Evolutionary conservation across 805 yeast species (phyloP), one percentile per base, ranked within the genome.

Genomic region (Metschnikowia lachancei): DNA sequence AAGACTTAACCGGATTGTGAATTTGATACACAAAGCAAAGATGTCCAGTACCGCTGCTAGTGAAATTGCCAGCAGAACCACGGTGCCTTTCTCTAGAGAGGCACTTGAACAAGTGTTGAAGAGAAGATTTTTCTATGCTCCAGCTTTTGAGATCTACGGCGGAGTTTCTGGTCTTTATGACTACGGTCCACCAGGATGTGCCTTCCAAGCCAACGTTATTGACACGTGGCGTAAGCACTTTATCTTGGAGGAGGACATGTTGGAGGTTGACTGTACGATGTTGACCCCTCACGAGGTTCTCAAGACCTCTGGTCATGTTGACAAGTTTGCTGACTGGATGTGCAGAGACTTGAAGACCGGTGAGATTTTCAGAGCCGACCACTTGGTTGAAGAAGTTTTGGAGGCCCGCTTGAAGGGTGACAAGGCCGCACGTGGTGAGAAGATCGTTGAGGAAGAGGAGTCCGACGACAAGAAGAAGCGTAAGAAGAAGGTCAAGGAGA

Each of bases 171-270:
- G 99, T 56, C 77, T 94, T 49, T 94, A 88, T 68, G 99, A 94
- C 68, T 94, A 91, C 65, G 99, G 99, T 74, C 99, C 99, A 53
- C 97, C 99, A 66, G 99, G 99, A 53, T 92, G 98, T 75, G 95
- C 98, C 11, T 81, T 94, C 71, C 98, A 92, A 76, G 96, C 97
- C 61, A 92, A 94, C 68, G 78, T 94, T 52, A 76, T 94, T 52
- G 99, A 95, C 63, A 78, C 81, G 41, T 94, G 99, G 99, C 86
- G 98, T 76, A 92, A 91, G 69, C 99, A 94, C 72, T 94, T 94
- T 67, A 83, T 94, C 52, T 75, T 95, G 57, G 98, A 94, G 72
- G 99, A 94, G 74, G 98, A 94, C 64, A 94, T 94, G 98, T 79
- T 91, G 63, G 99, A 94, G 72, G 97, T 94, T 52, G 99, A 95